Percentiles rank a stretch among this genome's conserved stretches.
Conservation (phyloP, 495 filamentous ascomycete genomes). For the Xylaria scruposa region DNA sequence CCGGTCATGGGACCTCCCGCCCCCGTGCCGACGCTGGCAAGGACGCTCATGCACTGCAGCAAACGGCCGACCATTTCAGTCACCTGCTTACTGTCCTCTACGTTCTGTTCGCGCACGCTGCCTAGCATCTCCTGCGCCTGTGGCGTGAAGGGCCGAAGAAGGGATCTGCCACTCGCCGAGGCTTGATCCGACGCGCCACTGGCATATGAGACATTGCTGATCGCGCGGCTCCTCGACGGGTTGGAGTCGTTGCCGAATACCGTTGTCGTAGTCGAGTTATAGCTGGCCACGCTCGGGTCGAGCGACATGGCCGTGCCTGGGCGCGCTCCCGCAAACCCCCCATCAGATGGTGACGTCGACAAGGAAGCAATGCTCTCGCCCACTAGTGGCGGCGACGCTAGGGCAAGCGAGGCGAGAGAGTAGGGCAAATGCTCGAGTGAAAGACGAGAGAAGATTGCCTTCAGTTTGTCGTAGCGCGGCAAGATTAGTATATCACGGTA, state of each 20-base stretch:
- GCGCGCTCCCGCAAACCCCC: slow-evolving; percentile 40
- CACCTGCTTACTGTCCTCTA: slow-evolving; percentile 79
- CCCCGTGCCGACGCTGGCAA: slow-evolving; percentile 68
- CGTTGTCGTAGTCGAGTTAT: slow-evolving; percentile 76
- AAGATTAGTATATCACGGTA: slow-evolving; percentile 90
- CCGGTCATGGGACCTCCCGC: slow-evolving; percentile 53
- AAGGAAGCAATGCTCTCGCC: slow-evolving; percentile 52
- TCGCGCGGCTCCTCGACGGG: slow-evolving; percentile 70
- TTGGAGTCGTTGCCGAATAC: slow-evolving; percentile 67
- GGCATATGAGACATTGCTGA: slow-evolving; percentile 83
- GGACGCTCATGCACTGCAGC: slow-evolving; percentile 93
- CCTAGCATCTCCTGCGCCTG: slow-evolving; percentile 48
- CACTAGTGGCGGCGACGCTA: slow-evolving; percentile 47
- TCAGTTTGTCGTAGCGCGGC: slow-evolving; percentile 81
- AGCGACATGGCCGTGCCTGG: slow-evolving; percentile 75
- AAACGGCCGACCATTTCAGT: slow-evolving; percentile 95
- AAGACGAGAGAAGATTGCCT: slow-evolving; percentile 88
- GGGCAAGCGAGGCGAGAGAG: slow-evolving; percentile 55
- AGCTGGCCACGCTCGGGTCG: slow-evolving; percentile 72
- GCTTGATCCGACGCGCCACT: slow-evolving; percentile 48
- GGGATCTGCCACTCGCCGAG: slow-evolving; percentile 54
- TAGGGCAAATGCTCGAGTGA: slow-evolving; percentile 82
- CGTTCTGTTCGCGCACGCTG: slow-evolving; percentile 53
- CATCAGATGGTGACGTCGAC: slow-evolving; percentile 46
- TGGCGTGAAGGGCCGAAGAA: slow-evolving; percentile 60